These are phyloP conservation scores for Cladosporium sp. DNA, from an alignment of 2,329 filamentous ascomycete genomes.

Conservation along the genomic window DNA sequence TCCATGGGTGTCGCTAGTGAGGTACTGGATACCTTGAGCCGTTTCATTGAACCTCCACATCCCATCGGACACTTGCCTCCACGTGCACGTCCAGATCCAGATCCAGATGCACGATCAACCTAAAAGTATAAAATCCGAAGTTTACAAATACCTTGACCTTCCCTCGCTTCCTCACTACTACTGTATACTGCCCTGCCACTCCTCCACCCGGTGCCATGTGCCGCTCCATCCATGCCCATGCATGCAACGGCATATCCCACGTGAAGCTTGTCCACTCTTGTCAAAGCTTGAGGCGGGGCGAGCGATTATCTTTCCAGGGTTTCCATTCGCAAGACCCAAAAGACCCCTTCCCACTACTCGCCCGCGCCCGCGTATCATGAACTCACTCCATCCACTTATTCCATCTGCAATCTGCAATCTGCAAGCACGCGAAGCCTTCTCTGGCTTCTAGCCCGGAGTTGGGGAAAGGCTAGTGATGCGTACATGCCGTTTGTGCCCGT, in stretches of 20 bases:
- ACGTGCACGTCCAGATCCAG: neutral
- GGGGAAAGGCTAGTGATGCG: neutral
- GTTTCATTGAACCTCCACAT: neutral
- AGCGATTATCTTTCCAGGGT: neutral
- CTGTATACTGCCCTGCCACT: neutral
- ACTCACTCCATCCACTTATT: constrained; percentile 11
- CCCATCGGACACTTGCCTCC: neutral
- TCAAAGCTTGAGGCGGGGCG: constrained; percentile 7
- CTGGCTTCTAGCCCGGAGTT: neutral
- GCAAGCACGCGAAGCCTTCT: neutral
- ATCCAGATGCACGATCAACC: neutral
- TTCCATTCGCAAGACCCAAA: neutral
- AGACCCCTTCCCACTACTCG: neutral
- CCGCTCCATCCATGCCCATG: constrained; percentile 1
- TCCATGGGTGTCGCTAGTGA: neutral
- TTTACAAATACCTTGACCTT: neutral
- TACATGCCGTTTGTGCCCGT: neutral
- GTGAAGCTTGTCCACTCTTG: constrained; percentile 8
- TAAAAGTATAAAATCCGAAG: neutral
- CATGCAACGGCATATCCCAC: constrained; percentile 5
- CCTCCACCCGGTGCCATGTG: neutral
- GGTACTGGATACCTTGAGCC: neutral
- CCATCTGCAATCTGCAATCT: neutral
- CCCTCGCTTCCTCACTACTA: neutral
- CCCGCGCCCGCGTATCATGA: constrained; percentile 9